Base-by-base conservation (phyloP, 2,329 filamentous ascomycete genomes). In the Fusarium brachygibbosum region DNA sequence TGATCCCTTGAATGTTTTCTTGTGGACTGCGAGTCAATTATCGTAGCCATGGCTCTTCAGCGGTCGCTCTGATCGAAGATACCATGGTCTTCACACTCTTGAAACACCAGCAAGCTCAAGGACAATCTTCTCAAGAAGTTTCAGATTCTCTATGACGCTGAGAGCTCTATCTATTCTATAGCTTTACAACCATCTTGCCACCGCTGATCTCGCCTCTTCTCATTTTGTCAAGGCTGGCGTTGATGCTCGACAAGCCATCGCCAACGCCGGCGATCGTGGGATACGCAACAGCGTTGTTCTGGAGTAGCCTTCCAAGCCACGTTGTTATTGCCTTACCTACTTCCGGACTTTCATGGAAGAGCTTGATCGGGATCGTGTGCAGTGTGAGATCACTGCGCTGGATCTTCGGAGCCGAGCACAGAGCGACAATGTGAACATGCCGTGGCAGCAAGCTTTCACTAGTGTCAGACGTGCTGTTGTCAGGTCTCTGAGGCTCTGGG, bases 301-400 rank as follows among this genome's bases (percentile, higher is more conserved):
- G 80, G 9, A 94, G 77, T n/a, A 94, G 77, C 25, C 82, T 80
- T 75, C 93, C 91, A 28, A 93, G 79, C 91, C 91, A 94, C 2
- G 80, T 75, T 14, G 88, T 88, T 55, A 93, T 75, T 0, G 82
- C 83, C 66, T 89, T 85, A 0, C 92, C 92, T 0, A 93, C 82
- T 3, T 82, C 82, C 0, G 88, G 85, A 0, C 89, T 84, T 60
- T 91, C 88, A 74, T 94, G 92, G 73, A 93, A 94, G 6, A 93
- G 74, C 77, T 94, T 94, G 65, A 94, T 92, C 0, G 91, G 91
- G 0, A 94, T 89, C 0, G 83, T 87, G 73, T 93, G 91, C 58
- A 88, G 85, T 8, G 81, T 76, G 0, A 88, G 81, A 0, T 83
- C 83, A 0, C 78, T 75, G 0, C 78, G 77, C 2, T 79, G 77